Evolutionary conservation across 2,329 filamentous ascomycete genomes (phyloP).

Genomic region (Apiospora koreana): DNA sequence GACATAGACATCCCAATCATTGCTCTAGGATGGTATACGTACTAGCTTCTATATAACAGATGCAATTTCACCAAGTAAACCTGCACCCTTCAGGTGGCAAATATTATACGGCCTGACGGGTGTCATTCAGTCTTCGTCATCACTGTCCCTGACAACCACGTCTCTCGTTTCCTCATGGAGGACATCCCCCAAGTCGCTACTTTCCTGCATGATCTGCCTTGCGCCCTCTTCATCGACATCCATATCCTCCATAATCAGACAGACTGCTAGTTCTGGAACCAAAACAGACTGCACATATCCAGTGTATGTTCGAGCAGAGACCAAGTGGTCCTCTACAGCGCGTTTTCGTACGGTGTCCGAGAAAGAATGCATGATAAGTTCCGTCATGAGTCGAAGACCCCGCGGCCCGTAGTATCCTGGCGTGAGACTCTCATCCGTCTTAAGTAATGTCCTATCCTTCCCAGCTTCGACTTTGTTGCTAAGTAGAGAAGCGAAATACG

Average conservation of each 20-base stretch:
- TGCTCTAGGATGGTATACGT: not conserved
- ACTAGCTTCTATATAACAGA: not conserved
- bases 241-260: slow-evolving; percentile 60
- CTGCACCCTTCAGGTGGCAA: not conserved
- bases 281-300: slow-evolving; percentile 74
- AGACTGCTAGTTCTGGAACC: slow-evolving; percentile 68
- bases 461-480: slow-evolving; percentile 57
- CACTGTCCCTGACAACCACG: slow-evolving; percentile 38
- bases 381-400: slow-evolving; percentile 71
- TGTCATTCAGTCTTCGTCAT: slow-evolving; percentile 23
- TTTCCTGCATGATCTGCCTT: slow-evolving; percentile 62
- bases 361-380: slow-evolving; percentile 64
- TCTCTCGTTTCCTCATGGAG: slow-evolving; percentile 67
- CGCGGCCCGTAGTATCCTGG: slow-evolving; percentile 84
- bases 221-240: slow-evolving; percentile 43
- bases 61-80: not conserved
- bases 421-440: slow-evolving; percentile 58
- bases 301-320: slow-evolving; percentile 66
- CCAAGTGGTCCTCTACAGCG: slow-evolving; percentile 63
- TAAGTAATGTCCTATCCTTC: slow-evolving; percentile 59
- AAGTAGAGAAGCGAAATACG: slow-evolving; percentile 62
- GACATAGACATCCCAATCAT: not conserved
- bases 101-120: not conserved
- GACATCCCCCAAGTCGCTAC: slow-evolving; percentile 66
- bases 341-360: slow-evolving; percentile 60